A percentile compares a stretch with the other conserved stretches of the same genome.
Conservation (phyloP, 352 stramenopile species). For the Globisporangium spinosum region DNA sequence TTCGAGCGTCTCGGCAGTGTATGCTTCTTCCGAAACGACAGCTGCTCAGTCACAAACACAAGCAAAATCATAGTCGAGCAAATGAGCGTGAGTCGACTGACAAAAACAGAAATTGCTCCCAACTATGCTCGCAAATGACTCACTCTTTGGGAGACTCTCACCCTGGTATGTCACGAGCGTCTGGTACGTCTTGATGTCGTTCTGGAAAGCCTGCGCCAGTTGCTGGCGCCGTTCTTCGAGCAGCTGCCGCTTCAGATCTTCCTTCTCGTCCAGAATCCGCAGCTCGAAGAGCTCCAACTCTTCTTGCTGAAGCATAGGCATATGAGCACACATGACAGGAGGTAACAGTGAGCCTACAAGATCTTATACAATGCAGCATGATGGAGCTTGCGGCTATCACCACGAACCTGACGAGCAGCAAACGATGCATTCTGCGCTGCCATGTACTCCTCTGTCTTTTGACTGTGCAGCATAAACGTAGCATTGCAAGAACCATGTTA, state of each 20-base stretch:
- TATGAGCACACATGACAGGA: too few relatives aligned
- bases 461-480: conserved; percentile 12
- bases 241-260: conserved; percentile 50
- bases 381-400: background rate
- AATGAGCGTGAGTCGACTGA: background rate
- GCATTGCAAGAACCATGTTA: background rate
- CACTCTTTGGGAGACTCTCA: conserved; percentile 16
- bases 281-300: conserved; percentile 74
- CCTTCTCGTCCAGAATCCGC: conserved; percentile 58
- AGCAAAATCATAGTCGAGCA: background rate
- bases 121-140: conserved; percentile 10
- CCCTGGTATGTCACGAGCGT: conserved; percentile 62
- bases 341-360: too few relatives aligned
- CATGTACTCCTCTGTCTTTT: conserved; percentile 69
- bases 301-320: conserved; percentile 27
- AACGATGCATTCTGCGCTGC: conserved; percentile 72
- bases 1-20: conserved; percentile 51
- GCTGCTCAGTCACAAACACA: conserved; percentile 11
- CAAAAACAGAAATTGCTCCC: too few relatives aligned
- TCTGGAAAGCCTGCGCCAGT: conserved; percentile 60
- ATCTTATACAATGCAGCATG: too few relatives aligned
- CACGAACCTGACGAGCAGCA: conserved; percentile 45
- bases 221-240: conserved; percentile 53
- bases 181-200: conserved; percentile 81
- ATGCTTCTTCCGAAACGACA: conserved; percentile 4